These are phyloP conservation scores for Chalaropsis thielavioides DNA, from an alignment of 2,329 filamentous ascomycete species.

Conservation along the genomic window DNA sequence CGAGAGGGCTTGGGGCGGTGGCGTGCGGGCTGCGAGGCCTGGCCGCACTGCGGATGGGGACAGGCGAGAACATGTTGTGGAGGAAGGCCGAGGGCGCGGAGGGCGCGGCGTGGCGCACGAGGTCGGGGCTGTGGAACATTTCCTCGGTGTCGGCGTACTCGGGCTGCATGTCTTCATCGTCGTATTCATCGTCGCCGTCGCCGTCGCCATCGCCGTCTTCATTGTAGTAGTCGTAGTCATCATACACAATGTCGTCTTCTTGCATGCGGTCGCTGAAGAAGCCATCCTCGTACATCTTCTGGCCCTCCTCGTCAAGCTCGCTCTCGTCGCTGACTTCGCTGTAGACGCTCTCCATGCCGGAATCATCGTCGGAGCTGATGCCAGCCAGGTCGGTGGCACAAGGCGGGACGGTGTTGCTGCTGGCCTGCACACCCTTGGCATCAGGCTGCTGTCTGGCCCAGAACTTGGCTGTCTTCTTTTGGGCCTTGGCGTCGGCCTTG, in stretches of 20 bases:
- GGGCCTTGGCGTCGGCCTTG: not conserved
- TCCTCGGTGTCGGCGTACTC: not conserved
- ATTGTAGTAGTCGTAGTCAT: constrained; percentile 2
- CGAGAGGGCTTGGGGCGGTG: not conserved
- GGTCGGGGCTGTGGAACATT: not conserved
- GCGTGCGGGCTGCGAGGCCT: no score
- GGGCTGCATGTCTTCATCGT: constrained; percentile 12
- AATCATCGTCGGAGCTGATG: not conserved
- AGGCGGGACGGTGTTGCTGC: not conserved
- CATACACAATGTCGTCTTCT: constrained; percentile 14
- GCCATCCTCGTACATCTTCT: not conserved
- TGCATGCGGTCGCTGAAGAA: not conserved
- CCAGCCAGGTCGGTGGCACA: not conserved
- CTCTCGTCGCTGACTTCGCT: constrained; percentile 1
- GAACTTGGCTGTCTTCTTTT: not conserved
- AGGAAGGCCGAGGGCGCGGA: not conserved
- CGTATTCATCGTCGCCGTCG: constrained; percentile 7
- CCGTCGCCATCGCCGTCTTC: not conserved
- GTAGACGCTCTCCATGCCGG: not conserved
- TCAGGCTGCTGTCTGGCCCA: not conserved
- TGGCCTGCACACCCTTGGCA: not conserved
- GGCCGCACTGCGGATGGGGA: not conserved
- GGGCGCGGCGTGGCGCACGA: not conserved
- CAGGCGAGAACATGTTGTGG: not conserved
- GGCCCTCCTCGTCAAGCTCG: not conserved